Percentiles rank a stretch among this genome's conserved stretches.
These are phyloP conservation scores for Zygosaccharomyces gambellarensis DNA, from an alignment of 805 yeast genomes.

Conservation along the genomic window DNA sequence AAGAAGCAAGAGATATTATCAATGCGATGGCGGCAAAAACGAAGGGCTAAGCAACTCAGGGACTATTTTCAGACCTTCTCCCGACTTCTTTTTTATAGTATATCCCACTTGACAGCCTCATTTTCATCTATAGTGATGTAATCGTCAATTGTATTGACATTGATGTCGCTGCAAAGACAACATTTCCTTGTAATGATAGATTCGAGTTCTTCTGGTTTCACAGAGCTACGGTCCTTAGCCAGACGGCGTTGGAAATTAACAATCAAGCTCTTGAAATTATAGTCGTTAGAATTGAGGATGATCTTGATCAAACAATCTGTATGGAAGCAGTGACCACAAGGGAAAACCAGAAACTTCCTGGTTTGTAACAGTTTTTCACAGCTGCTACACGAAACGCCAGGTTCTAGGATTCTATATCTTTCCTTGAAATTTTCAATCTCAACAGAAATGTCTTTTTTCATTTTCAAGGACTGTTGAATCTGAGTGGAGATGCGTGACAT, in stretches of 20 bases:
- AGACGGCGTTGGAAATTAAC: slow-evolving; percentile 37
- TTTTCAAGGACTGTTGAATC: slow-evolving; percentile 66
- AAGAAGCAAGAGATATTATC: not conserved
- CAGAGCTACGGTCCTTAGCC: slow-evolving; percentile 26
- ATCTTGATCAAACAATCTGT: slow-evolving; percentile 74
- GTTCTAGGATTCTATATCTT: slow-evolving; percentile 63
- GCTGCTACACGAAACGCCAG: slow-evolving; percentile 75
- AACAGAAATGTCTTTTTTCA: slow-evolving; percentile 53
- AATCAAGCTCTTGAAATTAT: slow-evolving; percentile 57
- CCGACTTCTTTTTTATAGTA: slow-evolving; percentile 23
- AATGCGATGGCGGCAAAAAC: not conserved
- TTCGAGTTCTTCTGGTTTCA: slow-evolving; percentile 48
- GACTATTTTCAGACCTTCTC: not conserved
- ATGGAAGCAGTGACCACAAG: slow-evolving; percentile 88
- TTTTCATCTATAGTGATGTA: slow-evolving; percentile 43
- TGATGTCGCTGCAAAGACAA: slow-evolving; percentile 69
- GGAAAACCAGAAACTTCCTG: slow-evolving; percentile 73
- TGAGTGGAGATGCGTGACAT: slow-evolving; percentile 65
- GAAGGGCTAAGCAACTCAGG: not conserved
- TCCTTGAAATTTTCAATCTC: slow-evolving; percentile 53
- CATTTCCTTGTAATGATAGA: slow-evolving; percentile 59
- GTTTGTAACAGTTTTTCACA: slow-evolving; percentile 69
- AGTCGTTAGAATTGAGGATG: slow-evolving; percentile 59
- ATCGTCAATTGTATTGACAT: slow-evolving; percentile 64
- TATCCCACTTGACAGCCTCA: slow-evolving; percentile 46